These are phyloP conservation scores for Candida nemodendra DNA, from an alignment of 805 yeast species.

Conservation along the genomic window DNA sequence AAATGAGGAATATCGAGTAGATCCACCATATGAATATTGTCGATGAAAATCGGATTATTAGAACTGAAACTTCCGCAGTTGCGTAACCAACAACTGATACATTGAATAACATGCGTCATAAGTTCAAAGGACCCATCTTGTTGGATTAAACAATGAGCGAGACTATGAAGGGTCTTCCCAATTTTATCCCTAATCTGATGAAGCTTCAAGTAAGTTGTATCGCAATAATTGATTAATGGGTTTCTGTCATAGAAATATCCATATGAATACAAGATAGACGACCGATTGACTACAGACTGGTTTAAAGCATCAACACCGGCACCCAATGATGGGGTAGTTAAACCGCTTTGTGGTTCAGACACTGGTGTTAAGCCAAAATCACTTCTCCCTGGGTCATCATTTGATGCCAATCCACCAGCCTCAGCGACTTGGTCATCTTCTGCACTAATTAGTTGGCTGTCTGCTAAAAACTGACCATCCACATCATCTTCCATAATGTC, in stretches of 20 bases:
- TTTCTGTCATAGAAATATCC: conserved; percentile 30
- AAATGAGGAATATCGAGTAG: conserved; percentile 64
- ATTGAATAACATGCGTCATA: conserved; percentile 59
- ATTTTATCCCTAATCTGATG: conserved; percentile 61
- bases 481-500: not conserved
- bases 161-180: conserved; percentile 53
- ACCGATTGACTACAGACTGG: conserved; percentile 33
- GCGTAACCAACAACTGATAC: conserved; percentile 62
- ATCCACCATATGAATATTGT: conserved; percentile 37
- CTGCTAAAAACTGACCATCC: not conserved
- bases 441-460: conserved; percentile 1
- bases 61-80: conserved; percentile 31
- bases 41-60: conserved; percentile 28
- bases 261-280: conserved; percentile 26
- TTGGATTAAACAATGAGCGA: conserved; percentile 46
- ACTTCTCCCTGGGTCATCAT: not conserved
- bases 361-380: conserved; percentile 21
- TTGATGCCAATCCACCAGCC: not conserved
- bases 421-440: conserved; percentile 2
- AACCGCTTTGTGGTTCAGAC: conserved; percentile 32
- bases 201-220: conserved; percentile 46
- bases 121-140: conserved; percentile 64
- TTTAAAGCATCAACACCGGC: conserved; percentile 46
- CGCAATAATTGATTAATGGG: conserved; percentile 25
- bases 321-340: conserved; percentile 28